Base-by-base conservation (phyloP, 805 yeast genomes). In the Candida succiphila region DNA sequence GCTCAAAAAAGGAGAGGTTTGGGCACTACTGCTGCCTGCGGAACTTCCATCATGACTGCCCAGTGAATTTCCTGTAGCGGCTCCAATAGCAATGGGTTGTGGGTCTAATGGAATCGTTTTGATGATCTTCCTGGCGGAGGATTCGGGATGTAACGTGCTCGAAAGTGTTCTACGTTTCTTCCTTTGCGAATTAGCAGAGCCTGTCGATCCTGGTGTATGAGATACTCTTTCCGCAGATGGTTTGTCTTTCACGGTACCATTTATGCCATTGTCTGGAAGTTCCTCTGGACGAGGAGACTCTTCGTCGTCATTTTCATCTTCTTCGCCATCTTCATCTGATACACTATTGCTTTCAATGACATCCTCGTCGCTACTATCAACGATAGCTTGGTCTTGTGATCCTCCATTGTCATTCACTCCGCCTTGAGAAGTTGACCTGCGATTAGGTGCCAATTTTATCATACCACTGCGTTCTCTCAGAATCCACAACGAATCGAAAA, bases 401-500 rank as follows among this genome's bases (percentile, higher is more conserved):
- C 26, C 18, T n/a, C n/a, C n/a, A n/a, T n/a, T n/a, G n/a, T n/a
- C n/a, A n/a, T n/a, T n/a, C n/a, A n/a, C n/a, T n/a, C n/a, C n/a
- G n/a, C n/a, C n/a, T 15, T 29, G 26, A n/a, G 17, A 25, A 19
- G 30, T 14, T 14, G 29, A 8, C 34, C 24, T 40, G 31, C 39
- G 29, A 49, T 44, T 43, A 37, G 69, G 56, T 25, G 60, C 71
- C 32, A 75, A 64, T 41, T 77, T 77, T 33, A 81, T 75, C 81
- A 87, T 82, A 12, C 96, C 96, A 39, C 86, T 84, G 52, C 84
- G 81, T 44, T 85, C 89, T 44, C 95, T 63, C 47, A 92, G 61
- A 4, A 84, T 69, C 75, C 88, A 83, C 32, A 89, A 60, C 46
- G 89, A 79, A 57, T 92, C 98, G 55, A 89, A 92, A 46, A 89